Conservation (phyloP, 164 flowering plant species). For the Euptelea pleiosperma region DNA sequence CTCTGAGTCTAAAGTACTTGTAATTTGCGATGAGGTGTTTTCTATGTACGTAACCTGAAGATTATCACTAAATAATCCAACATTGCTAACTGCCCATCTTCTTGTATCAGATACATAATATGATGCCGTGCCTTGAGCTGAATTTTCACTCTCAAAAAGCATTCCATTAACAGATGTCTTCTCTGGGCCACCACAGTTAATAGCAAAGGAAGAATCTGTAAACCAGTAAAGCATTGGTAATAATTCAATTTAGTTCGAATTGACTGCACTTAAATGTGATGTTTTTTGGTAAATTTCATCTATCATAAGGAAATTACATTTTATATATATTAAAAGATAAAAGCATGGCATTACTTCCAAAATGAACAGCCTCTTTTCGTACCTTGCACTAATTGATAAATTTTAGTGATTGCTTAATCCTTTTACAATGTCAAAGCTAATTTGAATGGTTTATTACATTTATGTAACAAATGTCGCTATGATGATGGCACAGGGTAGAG, state of each 20-base stretch:
- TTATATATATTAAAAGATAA: no score
- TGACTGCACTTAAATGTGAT: no score
- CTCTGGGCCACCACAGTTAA: constrained; percentile 75
- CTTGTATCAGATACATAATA: constrained; percentile 41
- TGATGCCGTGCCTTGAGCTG: constrained; percentile 63
- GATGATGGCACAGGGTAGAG: no score
- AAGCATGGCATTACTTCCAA: no score
- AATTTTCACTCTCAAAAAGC: constrained; percentile 51
- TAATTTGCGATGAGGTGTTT: constrained; percentile 31
- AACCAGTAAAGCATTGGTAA: neutral
- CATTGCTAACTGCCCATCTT: constrained; percentile 84
- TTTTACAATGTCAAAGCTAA: no score
- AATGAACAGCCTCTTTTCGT: no score
- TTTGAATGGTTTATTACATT: no score
- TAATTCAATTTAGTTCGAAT: neutral
- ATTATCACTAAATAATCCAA: constrained; percentile 46
- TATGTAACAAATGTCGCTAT: no score
- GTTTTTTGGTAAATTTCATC: no score
- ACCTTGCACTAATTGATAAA: no score
- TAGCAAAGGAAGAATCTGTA: constrained; percentile 66
- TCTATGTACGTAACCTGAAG: constrained; percentile 24
- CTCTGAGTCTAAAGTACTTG: constrained; percentile 55
- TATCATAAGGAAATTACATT: no score
- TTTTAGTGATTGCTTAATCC: no score
- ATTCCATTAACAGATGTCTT: constrained; percentile 31